Evolutionary conservation across 768 basidiomycete genomes (phyloP), one percentile per base, ranked within the genome.

Genomic region (Coprinopsis strossmayeri): DNA sequence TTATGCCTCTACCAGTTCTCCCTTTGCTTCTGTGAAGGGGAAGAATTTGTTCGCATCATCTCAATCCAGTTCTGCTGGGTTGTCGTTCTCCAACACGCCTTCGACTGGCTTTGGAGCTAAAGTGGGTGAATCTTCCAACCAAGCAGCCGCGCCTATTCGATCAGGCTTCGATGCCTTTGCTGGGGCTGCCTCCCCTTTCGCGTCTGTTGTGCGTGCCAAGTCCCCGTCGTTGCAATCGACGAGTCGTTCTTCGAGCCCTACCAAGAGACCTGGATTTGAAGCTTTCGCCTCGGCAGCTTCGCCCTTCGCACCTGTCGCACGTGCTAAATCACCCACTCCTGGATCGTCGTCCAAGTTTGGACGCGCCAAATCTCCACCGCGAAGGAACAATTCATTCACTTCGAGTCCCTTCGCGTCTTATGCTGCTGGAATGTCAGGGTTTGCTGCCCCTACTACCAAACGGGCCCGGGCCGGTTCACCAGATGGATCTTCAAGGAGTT

Each of bases 21-120:
- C 87, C 3, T 90, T 90, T 57, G 80, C 84, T 12, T 64, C 76
- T 40, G 79, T 86, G 58, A 87, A 82, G 55, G 87, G 85, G 40
- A 76, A 82, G 51, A 85, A 77, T 58, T 54, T 73, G 20, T 78
- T 79, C 56, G 60, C 66, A 15, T 64, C 72, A 10, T 71, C 70
- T 57, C 57, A 74, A 30, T 52, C 67, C 17, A 51, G 60, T 12
- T 53, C 54, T 18, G 35, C 66, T n/a, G n/a, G n/a, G n/a, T n/a
- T n/a, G 15, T 64, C 72, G 7, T 71, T 70, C 11, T 52, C 55
- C 20, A 28, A 30, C 37, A 38, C 55, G 0, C 51, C 59, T 9
- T 52, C 55, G 21, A 49, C 27, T 20, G 43, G 25, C 3, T 27
- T 27, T 28, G 28, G 27, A 45, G 32, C 54, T 38, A 48, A 45